Base-by-base conservation (phyloP, 192 early-diverging fungal genomes). In the Linnemannia hyalina region DNA sequence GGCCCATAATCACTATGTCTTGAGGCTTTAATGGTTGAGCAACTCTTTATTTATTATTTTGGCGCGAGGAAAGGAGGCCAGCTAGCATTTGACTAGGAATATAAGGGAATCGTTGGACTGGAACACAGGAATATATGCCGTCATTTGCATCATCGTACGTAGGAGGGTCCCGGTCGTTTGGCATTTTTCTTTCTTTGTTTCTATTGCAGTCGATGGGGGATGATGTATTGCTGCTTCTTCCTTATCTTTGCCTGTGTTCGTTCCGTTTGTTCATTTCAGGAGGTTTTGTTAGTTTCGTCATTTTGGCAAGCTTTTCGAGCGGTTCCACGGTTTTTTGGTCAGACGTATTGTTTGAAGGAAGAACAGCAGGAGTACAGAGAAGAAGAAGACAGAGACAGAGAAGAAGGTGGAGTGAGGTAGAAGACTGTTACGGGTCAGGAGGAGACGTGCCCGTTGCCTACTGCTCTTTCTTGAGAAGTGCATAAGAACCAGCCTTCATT, bases 141-240 rank as follows among this genome's bases (percentile, higher is more conserved):
- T 65, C 60, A 65, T 65, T 65, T 32, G 60, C 29, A 65, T 65
- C 60, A 32, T 32, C 29, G 29, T 65, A 65, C 60, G 60, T 65
- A 11, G 0, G 13, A 35, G 10, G 60, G 60, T 65, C 26, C 60
- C 60, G 26, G 29, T 13, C 29, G 10, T 65, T 29, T 65, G 26
- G 29, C 6, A 32, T 8, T 29, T 15, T 13, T 60, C 7, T 60
- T 23, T 13, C 8, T 57, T 65, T 26, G n/a, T 5, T n/a, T 57
- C 54, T 57, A 57, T 2, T 10, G 16, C n/a, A 32, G 6, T 15
- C 60, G 60, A 65, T 65, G 32, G 60, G 32, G n/a, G 55, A 23
- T 60, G 23, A 35, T 65, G 60, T 65, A 65, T 65, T 65, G 11
- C 0, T 52, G 49, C 49, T 20, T 52, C 16, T 32, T 65, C 60